phyloP scores from a whole-genome alignment of 805 yeast genomes.

The Kurtzmaniella cleridarum region DNA sequence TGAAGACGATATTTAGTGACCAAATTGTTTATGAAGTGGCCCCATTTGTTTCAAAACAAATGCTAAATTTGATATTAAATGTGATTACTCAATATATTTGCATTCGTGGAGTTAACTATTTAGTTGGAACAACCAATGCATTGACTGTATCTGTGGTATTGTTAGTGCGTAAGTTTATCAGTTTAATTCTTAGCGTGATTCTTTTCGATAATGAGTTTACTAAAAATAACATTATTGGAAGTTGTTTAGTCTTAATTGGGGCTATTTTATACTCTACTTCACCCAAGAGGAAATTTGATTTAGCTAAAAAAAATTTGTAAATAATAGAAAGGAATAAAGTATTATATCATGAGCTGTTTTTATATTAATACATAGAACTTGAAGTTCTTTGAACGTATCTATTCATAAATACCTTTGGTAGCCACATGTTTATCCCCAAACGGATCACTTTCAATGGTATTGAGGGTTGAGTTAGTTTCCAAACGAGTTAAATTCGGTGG shows the following conservation, averaged over 20 bases:
- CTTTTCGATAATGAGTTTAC: constrained; percentile 45
- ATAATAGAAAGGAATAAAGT: neutral
- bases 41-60: constrained; percentile 10
- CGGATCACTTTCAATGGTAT: constrained; percentile 29
- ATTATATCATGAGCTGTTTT: neutral
- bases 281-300: constrained; percentile 1
- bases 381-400: neutral
- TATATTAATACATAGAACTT: neutral
- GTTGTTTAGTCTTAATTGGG: constrained; percentile 48
- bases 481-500: constrained; percentile 8
- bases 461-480: constrained; percentile 6
- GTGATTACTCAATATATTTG: constrained; percentile 38
- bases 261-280: constrained; percentile 39
- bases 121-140: constrained; percentile 56
- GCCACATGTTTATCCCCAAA: constrained; percentile 32
- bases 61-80: constrained; percentile 12
- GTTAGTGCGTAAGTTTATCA: constrained; percentile 55
- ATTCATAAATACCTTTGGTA: constrained; percentile 13
- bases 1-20: neutral
- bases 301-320: neutral
- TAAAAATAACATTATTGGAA: constrained; percentile 40
- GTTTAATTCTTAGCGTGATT: constrained; percentile 50
- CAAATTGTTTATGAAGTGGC: neutral
- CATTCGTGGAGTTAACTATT: constrained; percentile 59
- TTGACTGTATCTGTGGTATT: constrained; percentile 58